A percentile compares a stretch with the other conserved stretches of the same genome.
phyloP scores from a whole-genome alignment of 306 rosid genomes.

The Fragaria iinumae region DNA sequence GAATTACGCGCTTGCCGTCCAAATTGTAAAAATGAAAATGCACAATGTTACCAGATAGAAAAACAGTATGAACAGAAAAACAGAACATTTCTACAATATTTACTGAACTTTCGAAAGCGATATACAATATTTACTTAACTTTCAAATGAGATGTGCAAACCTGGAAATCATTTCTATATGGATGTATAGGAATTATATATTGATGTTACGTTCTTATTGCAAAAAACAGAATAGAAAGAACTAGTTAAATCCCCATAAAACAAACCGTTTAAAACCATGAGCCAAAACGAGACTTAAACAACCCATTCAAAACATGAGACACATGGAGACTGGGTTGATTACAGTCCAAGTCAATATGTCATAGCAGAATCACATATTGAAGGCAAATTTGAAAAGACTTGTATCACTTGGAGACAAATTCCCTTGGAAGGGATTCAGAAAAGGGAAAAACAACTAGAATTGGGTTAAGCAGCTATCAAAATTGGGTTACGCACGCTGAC shows the following conservation, averaged over 20 bases:
- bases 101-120: not conserved
- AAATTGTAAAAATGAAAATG: not conserved
- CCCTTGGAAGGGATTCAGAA: not conserved
- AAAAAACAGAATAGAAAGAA: not conserved
- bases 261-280: not conserved
- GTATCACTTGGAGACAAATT: not conserved
- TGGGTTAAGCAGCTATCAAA: not conserved
- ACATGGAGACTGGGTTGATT: not conserved
- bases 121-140: not conserved
- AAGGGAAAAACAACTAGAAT: not conserved
- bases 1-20: not conserved
- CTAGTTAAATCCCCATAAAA: not conserved
- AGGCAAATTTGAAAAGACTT: not conserved
- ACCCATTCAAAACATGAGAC: conserved; percentile 1
- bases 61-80: not conserved
- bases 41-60: not conserved
- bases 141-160: not conserved
- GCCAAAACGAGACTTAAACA: not conserved
- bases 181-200: not conserved
- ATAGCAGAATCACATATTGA: not conserved
- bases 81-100: too few relatives aligned
- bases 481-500: not conserved
- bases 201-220: not conserved
- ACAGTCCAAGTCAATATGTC: not conserved
- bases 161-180: not conserved